Percentiles rank a stretch among this genome's conserved stretches.
phyloP scores from a whole-genome alignment of 306 rosid genomes.

The Hippophae gyantsensis region DNA sequence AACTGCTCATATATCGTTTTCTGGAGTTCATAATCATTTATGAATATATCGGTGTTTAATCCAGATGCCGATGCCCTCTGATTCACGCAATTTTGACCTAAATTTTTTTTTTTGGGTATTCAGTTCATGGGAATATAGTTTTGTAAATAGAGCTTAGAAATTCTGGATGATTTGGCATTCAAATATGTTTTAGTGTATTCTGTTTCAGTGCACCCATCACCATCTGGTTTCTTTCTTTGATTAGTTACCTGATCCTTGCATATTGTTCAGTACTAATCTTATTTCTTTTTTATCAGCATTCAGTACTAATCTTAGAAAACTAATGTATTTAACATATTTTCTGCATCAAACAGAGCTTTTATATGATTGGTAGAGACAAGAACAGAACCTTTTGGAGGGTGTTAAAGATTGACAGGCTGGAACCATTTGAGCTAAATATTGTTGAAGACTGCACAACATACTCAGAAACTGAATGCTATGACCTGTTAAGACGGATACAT shows the following conservation, averaged over 20 bases:
- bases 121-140: not conserved
- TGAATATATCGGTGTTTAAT: not conserved
- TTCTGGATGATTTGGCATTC: not conserved
- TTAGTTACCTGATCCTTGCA: not conserved
- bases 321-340: slow-evolving; percentile 6
- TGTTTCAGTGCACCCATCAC: no score
- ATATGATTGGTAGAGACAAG: slow-evolving; percentile 91
- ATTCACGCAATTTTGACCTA: not conserved
- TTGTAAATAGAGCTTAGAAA: not conserved
- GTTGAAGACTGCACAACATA: slow-evolving; percentile 56
- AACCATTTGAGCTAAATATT: slow-evolving; percentile 56
- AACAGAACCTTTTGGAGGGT: slow-evolving; percentile 73
- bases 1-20: no score
- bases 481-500: slow-evolving; percentile 70
- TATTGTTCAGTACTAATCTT: not conserved
- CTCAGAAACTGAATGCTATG: slow-evolving; percentile 73
- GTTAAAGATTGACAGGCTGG: slow-evolving; percentile 75
- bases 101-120: not conserved
- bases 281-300: no score
- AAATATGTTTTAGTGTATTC: not conserved
- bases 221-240: no score
- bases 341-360: slow-evolving; percentile 60
- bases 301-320: no score
- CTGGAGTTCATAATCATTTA: no score
- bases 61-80: not conserved